A percentile compares a stretch with the other conserved stretches of the same genome.
phyloP scores from a whole-genome alignment of 164 flowering plant species.

The Annona cherimola region DNA sequence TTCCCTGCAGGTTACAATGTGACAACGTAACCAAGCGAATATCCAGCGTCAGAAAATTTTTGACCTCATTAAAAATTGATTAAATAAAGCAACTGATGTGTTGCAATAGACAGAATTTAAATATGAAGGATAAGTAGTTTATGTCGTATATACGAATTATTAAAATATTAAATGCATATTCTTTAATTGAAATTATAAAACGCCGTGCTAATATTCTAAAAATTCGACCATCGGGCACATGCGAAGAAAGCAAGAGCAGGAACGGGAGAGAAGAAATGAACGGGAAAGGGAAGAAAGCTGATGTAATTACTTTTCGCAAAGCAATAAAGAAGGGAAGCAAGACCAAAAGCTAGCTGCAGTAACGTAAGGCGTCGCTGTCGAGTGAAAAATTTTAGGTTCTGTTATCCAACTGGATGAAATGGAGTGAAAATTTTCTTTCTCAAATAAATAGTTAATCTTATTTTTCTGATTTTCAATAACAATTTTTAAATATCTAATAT shows the following conservation, averaged over 20 bases:
- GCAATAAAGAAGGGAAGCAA: conserved; percentile 1
- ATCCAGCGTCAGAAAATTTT: too few species aligned
- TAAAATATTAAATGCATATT: too few species aligned
- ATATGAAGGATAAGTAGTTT: too few species aligned
- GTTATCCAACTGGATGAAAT: background rate
- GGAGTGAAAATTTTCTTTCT: background rate
- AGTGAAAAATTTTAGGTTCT: background rate
- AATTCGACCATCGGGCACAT: too few species aligned
- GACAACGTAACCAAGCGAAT: too few species aligned
- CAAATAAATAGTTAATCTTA: background rate
- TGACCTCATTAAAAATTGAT: too few species aligned
- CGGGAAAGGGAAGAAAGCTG: background rate
- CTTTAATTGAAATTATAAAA: too few species aligned
- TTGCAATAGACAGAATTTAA: too few species aligned
- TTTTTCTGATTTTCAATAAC: background rate
- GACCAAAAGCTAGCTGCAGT: background rate
- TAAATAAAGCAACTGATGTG: too few species aligned
- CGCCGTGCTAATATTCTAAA: background rate
- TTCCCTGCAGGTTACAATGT: too few species aligned
- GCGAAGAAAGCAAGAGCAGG: background rate
- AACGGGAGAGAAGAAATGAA: background rate
- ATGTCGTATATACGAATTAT: too few species aligned
- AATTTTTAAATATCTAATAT: too few species aligned
- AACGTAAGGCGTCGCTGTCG: conserved; percentile 3
- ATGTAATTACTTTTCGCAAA: conserved; percentile 9